Evolutionary conservation across 2,329 filamentous ascomycete genomes (phyloP).

Genomic region (Nemania bipapillata): DNA sequence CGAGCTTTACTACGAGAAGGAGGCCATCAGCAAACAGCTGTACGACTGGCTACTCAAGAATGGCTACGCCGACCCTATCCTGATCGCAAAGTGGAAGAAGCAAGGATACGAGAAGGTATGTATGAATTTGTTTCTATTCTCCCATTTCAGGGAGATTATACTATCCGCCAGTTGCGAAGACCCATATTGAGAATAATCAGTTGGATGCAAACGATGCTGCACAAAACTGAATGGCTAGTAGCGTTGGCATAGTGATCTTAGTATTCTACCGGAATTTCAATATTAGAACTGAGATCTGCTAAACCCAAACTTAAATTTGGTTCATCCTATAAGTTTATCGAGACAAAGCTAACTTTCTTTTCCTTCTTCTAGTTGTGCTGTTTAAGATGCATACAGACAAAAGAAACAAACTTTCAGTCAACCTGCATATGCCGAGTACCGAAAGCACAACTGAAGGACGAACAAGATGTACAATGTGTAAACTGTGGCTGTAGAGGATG

Average conservation of each 20-base stretch:
- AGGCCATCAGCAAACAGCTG: constrained; percentile 88
- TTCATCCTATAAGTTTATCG: not conserved
- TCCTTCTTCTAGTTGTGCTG: constrained; percentile 77
- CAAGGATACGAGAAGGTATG: constrained; percentile 95
- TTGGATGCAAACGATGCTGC: not conserved
- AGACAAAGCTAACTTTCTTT: constrained; percentile 18
- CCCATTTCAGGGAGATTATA: not conserved
- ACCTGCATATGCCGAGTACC: constrained; percentile 98
- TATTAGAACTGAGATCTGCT: not conserved
- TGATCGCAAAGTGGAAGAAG: constrained; percentile 99
- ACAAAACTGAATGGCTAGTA: not conserved
- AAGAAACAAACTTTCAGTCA: constrained; percentile 98
- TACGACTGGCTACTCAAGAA: constrained; percentile 99
- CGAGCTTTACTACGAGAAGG: constrained; percentile 97
- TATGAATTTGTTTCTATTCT: constrained; percentile 19
- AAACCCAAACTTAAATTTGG: not conserved
- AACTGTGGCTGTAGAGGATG: constrained; percentile 95
- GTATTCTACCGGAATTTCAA: no score
- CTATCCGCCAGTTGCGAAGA: not conserved
- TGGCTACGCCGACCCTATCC: constrained; percentile 89
- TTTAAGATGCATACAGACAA: constrained; percentile 96
- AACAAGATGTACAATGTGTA: constrained; percentile 90
- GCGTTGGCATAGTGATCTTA: not conserved
- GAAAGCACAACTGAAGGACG: constrained; percentile 86
- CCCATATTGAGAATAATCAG: not conserved